Evolutionary conservation across 805 yeast genomes (phyloP).

Genomic region (Candida orba): DNA sequence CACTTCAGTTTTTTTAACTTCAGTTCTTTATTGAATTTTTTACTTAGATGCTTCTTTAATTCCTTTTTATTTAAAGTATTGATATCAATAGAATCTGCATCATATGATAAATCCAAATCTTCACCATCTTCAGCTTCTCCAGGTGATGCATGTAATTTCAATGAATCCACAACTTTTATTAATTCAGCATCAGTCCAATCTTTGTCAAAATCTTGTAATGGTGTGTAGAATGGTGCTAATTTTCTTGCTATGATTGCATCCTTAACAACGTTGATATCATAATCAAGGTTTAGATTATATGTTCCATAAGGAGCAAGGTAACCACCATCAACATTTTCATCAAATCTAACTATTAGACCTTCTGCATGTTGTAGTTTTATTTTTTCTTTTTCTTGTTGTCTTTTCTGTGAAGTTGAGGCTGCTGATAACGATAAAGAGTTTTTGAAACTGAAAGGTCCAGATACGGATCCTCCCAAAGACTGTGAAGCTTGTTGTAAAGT

Average conservation of each 20-base stretch:
- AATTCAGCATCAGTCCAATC: conserved; percentile 69
- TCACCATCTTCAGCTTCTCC: conserved; percentile 40
- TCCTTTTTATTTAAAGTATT: conserved; percentile 32
- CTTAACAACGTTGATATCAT: conserved; percentile 66
- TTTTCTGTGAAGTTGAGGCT: not conserved
- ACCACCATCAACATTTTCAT: conserved; percentile 90
- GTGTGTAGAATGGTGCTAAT: conserved; percentile 87
- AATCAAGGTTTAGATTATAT: conserved; percentile 68
- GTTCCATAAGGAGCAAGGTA: conserved; percentile 87
- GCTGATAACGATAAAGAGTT: conserved; percentile 27
- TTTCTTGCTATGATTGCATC: conserved; percentile 59
- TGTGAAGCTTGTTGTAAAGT: conserved; percentile 9
- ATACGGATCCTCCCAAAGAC: not conserved
- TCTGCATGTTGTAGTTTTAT: conserved; percentile 46
- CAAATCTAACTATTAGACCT: conserved; percentile 50
- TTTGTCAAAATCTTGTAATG: conserved; percentile 71
- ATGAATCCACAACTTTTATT: conserved; percentile 39
- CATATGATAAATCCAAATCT: conserved; percentile 56
- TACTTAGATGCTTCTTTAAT: conserved; percentile 34
- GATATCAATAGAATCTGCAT: conserved; percentile 44
- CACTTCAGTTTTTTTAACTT: conserved; percentile 31
- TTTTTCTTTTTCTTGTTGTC: conserved; percentile 44
- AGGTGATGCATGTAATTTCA: conserved; percentile 50
- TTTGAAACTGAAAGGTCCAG: conserved; percentile 16
- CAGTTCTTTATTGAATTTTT: conserved; percentile 32